Percentiles rank a stretch among this genome's conserved stretches.
Conservation (phyloP, 306 rosid genomes). For the Pterocarpus macrocarpus region DNA sequence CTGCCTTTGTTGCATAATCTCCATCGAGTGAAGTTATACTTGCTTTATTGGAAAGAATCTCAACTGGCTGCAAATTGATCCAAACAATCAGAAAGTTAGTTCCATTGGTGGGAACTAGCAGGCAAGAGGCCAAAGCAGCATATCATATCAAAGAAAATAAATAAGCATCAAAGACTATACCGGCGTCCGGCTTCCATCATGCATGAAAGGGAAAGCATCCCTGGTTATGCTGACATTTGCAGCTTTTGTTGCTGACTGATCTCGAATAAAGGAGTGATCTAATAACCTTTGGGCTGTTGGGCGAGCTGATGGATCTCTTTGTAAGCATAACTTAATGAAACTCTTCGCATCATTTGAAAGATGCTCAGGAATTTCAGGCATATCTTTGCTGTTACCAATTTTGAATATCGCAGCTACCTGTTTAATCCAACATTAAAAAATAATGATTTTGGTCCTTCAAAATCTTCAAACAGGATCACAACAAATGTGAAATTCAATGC, state of each 20-base stretch:
- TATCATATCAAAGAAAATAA: constrained; percentile 48
- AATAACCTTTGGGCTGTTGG: constrained; percentile 76
- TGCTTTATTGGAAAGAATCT: constrained; percentile 51
- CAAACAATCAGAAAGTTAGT: constrained; percentile 34
- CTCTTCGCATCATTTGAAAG: constrained; percentile 87
- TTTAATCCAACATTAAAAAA: constrained; percentile 49
- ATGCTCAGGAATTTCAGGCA: constrained; percentile 91
- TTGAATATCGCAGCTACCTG: constrained; percentile 99
- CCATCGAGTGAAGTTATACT: constrained; percentile 51
- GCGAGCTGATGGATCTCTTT: constrained; percentile 82
- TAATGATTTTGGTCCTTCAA: constrained; percentile 32
- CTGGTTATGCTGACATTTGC: constrained; percentile 69
- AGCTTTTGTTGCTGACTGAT: constrained; percentile 72
- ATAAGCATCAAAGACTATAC: constrained; percentile 56
- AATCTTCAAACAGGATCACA: constrained; percentile 24
- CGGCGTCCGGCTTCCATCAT: constrained; percentile 91
- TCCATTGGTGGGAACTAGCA: constrained; percentile 35
- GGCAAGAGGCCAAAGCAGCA: constrained; percentile 33
- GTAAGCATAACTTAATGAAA: constrained; percentile 83
- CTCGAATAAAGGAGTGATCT: constrained; percentile 87
- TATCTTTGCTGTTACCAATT: constrained; percentile 97
- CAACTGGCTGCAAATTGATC: constrained; percentile 52
- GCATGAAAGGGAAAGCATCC: constrained; percentile 74
- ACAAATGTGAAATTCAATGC: not conserved
- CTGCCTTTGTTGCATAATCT: constrained; percentile 51